Conservation (phyloP, 2,329 filamentous ascomycete species). For the Phoma sp. region DNA sequence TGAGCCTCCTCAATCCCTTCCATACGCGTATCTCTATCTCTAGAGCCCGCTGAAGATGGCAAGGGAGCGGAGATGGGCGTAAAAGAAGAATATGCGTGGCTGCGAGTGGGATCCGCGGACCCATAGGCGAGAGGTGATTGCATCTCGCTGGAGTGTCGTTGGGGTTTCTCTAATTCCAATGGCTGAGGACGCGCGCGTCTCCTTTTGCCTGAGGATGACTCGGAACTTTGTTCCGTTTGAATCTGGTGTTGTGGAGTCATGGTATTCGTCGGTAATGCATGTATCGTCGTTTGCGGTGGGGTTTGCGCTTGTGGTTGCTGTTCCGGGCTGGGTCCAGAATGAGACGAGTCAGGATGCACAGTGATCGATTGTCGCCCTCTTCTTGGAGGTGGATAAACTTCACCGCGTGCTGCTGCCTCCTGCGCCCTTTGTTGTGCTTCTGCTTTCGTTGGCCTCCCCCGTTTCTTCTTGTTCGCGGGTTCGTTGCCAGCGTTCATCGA, state of each 20-base stretch:
- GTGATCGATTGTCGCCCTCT: constrained; percentile 43
- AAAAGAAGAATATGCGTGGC: constrained; percentile 42
- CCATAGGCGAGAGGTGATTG: constrained; percentile 43
- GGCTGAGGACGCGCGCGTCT: constrained; percentile 42
- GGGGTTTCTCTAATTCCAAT: constrained; percentile 41
- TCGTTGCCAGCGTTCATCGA: constrained; percentile 41
- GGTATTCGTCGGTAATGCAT: constrained; percentile 25
- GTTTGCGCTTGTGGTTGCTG: constrained; percentile 35
- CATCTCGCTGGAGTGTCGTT: constrained; percentile 35
- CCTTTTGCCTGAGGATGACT: constrained; percentile 48
- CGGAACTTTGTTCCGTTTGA: constrained; percentile 37
- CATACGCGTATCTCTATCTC: constrained; percentile 47
- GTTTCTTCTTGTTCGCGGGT: constrained; percentile 55
- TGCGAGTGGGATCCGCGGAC: constrained; percentile 37
- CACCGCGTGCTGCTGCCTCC: constrained; percentile 49
- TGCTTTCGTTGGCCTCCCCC: constrained; percentile 58
- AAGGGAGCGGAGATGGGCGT: constrained; percentile 48
- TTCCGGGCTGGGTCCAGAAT: constrained; percentile 28
- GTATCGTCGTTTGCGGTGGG: constrained; percentile 33
- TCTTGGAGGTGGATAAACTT: constrained; percentile 49
- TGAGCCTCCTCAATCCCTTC: constrained; percentile 49
- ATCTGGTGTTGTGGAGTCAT: constrained; percentile 41
- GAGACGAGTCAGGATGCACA: constrained; percentile 32
- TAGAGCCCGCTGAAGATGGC: constrained; percentile 40
- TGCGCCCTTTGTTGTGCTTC: constrained; percentile 55